Evolutionary conservation across 768 basidiomycete species (phyloP).

Genomic region (Hysterangium stoloniferum): DNA sequence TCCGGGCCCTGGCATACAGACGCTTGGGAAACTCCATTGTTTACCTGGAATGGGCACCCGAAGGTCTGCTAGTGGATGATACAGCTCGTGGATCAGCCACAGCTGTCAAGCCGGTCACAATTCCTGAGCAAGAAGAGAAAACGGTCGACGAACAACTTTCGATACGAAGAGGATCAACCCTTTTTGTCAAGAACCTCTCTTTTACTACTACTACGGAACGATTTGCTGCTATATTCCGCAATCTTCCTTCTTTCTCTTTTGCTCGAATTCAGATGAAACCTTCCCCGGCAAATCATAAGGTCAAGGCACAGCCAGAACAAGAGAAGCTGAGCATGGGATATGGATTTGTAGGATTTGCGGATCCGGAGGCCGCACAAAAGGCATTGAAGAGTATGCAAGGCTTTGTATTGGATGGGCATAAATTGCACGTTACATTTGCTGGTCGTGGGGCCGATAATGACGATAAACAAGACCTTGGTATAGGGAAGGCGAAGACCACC

Average conservation of each 20-base stretch:
- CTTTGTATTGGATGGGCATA: slow-evolving; percentile 81
- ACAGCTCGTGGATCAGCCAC: slow-evolving; percentile 19
- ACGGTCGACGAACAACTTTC: slow-evolving; percentile 23
- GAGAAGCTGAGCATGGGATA: slow-evolving; percentile 87
- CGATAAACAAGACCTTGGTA: slow-evolving; percentile 29
- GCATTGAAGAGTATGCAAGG: slow-evolving; percentile 75
- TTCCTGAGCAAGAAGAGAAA: slow-evolving; percentile 33
- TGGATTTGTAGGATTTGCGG: slow-evolving; percentile 90
- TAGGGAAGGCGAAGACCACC: slow-evolving; percentile 57
- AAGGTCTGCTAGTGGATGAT: slow-evolving; percentile 66
- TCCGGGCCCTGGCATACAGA: slow-evolving; percentile 77
- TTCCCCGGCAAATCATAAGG: slow-evolving; percentile 60
- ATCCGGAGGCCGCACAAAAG: slow-evolving; percentile 59
- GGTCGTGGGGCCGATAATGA: slow-evolving; percentile 68
- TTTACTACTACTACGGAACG: slow-evolving; percentile 81
- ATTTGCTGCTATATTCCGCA: slow-evolving; percentile 59
- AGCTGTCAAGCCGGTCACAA: slow-evolving; percentile 30
- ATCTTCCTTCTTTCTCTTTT: slow-evolving; percentile 75
- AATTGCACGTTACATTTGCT: slow-evolving; percentile 77
- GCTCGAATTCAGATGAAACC: slow-evolving; percentile 88
- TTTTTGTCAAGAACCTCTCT: slow-evolving; percentile 93
- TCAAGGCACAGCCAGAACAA: slow-evolving; percentile 22
- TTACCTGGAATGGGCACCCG: slow-evolving; percentile 89
- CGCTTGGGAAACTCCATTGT: slow-evolving; percentile 84
- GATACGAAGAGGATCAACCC: slow-evolving; percentile 64